A percentile compares a stretch with the other conserved stretches of the same genome.
These are phyloP conservation scores for Hansenula sp. DNA, from an alignment of 1,139 yeast genomes.

Conservation along the genomic window DNA sequence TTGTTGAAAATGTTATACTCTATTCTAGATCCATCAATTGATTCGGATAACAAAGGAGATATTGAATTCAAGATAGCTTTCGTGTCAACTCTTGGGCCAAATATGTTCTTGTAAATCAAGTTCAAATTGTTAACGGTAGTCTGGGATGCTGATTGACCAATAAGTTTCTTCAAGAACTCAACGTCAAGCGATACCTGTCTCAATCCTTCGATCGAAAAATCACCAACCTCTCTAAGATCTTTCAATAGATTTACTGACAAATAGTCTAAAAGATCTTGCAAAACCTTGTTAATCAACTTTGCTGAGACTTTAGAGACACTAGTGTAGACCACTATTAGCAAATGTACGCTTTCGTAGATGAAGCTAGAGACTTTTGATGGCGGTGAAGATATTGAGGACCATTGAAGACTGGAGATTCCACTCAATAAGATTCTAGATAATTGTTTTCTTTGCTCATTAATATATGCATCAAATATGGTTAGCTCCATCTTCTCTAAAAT, in stretches of 20 bases:
- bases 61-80: conserved; percentile 8
- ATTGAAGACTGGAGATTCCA: conserved; percentile 42
- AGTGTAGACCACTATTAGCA: conserved; percentile 49
- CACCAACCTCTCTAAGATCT: conserved; percentile 33
- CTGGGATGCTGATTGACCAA: conserved; percentile 16
- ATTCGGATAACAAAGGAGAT: conserved; percentile 11
- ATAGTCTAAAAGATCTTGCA: conserved; percentile 43
- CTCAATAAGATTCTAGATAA: conserved; percentile 42
- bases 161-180: conserved; percentile 29
- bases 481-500: conserved; percentile 45
- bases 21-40: conserved; percentile 16
- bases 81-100: conserved; percentile 4
- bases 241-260: conserved; percentile 39
- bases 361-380: conserved; percentile 42
- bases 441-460: conserved; percentile 43
- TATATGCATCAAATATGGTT: conserved; percentile 46
- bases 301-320: conserved; percentile 45
- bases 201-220: conserved; percentile 29
- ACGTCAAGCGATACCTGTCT: conserved; percentile 34
- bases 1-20: conserved; percentile 18
- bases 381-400: conserved; percentile 34
- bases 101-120: conserved; percentile 16
- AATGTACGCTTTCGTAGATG: conserved; percentile 46
- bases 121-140: conserved; percentile 15
- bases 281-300: conserved; percentile 36